Base-by-base conservation (phyloP, 495 filamentous ascomycete genomes). In the Trichoderma parareesei region DNA sequence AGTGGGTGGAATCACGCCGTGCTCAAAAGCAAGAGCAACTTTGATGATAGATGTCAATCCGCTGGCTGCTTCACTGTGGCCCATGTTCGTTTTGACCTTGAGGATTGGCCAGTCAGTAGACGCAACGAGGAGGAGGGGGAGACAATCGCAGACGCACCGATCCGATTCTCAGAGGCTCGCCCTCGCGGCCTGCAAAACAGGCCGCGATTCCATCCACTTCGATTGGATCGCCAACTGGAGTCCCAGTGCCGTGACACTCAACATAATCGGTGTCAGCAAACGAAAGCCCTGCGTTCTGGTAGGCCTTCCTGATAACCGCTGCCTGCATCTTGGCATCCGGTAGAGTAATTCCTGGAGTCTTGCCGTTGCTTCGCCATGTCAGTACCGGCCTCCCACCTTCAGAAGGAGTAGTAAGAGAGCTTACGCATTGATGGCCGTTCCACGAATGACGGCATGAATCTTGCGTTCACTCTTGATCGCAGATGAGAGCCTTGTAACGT, bases 1-100 rank as follows among this genome's bases (percentile, higher is more conserved):
- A 46, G 72, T 74, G 2, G 75, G 71, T 14, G 70, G 68, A 57
- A 80, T 73, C 64, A 73, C 65, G 35, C 76, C 79, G 46, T 75
- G 77, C 66, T 86, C 79, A n/a, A 86, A 69, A 66, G 77, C 76
- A 60, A 84, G 65, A 16, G 77, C 70, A 0, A 77, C 75, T 66
- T 86, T 86, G 46, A 86, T 79, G 2, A 86, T 64, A 2, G 74
- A 78, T 1, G 78, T 73, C 14, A 86, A 69, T 6, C 84, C 82
- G 60, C 74, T 75, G 1, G 77, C 73, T 10, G 74, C 81, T 67
- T 85, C 84, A 5, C 74, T 65, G 65, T 86, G 84, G 5, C 84
- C 81, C 35, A 84, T 73, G 60, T 82, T 81, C 0, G 78, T 74
- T 65, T 85, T 85, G 4, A 85, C 71, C 64, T 60, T 8, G 63